Conservation (phyloP, 108 stramenopile species). For the Pseudonitzschia pungens region DNA sequence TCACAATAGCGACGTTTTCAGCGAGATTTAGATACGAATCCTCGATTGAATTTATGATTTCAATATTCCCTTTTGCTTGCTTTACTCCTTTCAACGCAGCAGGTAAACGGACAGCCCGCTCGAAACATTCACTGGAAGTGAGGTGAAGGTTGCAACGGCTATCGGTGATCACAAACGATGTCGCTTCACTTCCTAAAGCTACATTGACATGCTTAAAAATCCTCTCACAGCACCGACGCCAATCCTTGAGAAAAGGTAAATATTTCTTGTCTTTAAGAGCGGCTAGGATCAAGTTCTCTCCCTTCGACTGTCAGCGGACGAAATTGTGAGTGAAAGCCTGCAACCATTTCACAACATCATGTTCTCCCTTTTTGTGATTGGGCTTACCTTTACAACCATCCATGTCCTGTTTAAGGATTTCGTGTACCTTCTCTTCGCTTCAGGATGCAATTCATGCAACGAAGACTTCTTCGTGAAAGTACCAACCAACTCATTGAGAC, state of each 20-base stretch:
- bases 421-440: conserved; percentile 17
- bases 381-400: conserved; percentile 41
- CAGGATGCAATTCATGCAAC: conserved; percentile 4
- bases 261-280: conserved; percentile 16
- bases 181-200: conserved; percentile 51
- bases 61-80: conserved; percentile 61
- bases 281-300: conserved; percentile 50
- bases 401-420: conserved; percentile 26
- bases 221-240: conserved; percentile 76
- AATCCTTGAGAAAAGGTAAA: conserved; percentile 44
- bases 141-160: conserved; percentile 79
- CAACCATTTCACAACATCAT: not conserved
- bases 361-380: not conserved
- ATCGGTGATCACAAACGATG: conserved; percentile 69
- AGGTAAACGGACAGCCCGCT: conserved; percentile 81
- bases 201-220: conserved; percentile 63
- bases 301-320: conserved; percentile 36
- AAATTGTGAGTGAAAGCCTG: not conserved
- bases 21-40: conserved; percentile 64
- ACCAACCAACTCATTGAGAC: conserved; percentile 20
- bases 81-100: conserved; percentile 83
- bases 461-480: conserved; percentile 9
- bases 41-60: conserved; percentile 58
- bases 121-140: conserved; percentile 71
- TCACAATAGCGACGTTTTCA: conserved; percentile 62